These are phyloP conservation scores for Blastobotrys aristatus DNA, from an alignment of 1,139 yeast genomes.

Conservation along the genomic window DNA sequence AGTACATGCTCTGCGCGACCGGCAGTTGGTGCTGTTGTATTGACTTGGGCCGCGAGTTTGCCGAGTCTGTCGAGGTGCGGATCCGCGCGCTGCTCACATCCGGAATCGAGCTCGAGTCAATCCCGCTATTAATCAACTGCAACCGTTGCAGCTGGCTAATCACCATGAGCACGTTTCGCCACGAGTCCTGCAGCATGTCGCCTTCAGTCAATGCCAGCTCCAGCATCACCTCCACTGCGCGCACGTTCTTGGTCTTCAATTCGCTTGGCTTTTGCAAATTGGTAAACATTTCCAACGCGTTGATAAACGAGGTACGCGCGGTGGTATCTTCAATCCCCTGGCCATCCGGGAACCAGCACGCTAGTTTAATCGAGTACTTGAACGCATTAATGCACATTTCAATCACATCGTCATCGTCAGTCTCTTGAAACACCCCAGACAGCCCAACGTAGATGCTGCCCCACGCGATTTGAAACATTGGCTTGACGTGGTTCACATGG, in stretches of 20 bases:
- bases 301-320: slow-evolving; percentile 73
- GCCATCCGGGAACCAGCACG: slow-evolving; percentile 68
- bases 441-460: slow-evolving; percentile 94
- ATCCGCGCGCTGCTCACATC: slow-evolving; percentile 75
- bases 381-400: slow-evolving; percentile 77
- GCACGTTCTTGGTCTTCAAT: slow-evolving; percentile 72
- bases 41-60: slow-evolving; percentile 21
- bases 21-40: no score
- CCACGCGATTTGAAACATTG: slow-evolving; percentile 94
- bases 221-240: slow-evolving; percentile 69
- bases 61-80: slow-evolving; percentile 42
- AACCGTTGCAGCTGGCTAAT: slow-evolving; percentile 88
- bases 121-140: slow-evolving; percentile 83
- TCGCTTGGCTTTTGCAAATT: slow-evolving; percentile 75
- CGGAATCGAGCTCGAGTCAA: slow-evolving; percentile 79
- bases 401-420: slow-evolving; percentile 73
- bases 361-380: slow-evolving; percentile 70
- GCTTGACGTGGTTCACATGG: slow-evolving; percentile 83
- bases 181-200: slow-evolving; percentile 60
- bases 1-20: neutral
- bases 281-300: slow-evolving; percentile 84
- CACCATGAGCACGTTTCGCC: slow-evolving; percentile 79
- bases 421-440: slow-evolving; percentile 88
- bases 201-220: slow-evolving; percentile 81
- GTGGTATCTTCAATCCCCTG: neutral